phyloP scores from a whole-genome alignment of 164 flowering plant species.

The Aristolochia contorta region DNA sequence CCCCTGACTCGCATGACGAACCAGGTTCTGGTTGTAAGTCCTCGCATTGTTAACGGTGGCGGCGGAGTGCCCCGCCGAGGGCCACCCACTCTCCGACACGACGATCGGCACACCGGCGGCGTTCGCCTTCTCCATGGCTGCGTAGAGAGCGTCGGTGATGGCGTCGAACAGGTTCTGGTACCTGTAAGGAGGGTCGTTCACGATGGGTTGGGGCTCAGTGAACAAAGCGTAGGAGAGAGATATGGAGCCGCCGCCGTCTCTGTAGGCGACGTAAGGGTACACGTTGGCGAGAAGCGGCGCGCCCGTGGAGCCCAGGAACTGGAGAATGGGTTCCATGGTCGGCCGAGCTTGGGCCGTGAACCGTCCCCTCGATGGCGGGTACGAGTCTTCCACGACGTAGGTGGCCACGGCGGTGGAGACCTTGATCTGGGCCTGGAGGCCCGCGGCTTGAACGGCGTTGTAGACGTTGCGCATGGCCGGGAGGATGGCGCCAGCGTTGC shows the following conservation, averaged over 20 bases:
- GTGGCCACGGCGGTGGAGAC: constrained; percentile 8
- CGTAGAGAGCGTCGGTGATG: neutral
- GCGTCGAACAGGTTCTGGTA: constrained; percentile 1
- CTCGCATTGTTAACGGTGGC: constrained; percentile 7
- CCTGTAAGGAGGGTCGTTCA: neutral
- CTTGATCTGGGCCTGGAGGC: constrained; percentile 10
- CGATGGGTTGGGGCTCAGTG: neutral
- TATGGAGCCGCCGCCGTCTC: neutral
- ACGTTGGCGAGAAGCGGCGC: constrained; percentile 8
- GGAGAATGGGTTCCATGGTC: constrained; percentile 7
- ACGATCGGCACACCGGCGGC: constrained; percentile 1
- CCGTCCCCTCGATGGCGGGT: constrained; percentile 14
- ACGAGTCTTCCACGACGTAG: constrained; percentile 1
- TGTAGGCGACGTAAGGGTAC: constrained; percentile 5
- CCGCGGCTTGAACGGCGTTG: constrained; percentile 1
- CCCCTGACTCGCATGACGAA: constrained; percentile 7
- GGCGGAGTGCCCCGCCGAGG: constrained; percentile 1
- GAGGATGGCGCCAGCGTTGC: neutral
- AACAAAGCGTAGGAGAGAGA: neutral
- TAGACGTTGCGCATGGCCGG: constrained; percentile 8
- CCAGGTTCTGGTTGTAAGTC: constrained; percentile 10
- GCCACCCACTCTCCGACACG: constrained; percentile 15
- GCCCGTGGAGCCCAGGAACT: neutral
- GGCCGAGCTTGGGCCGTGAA: constrained; percentile 10
- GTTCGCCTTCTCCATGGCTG: constrained; percentile 7